phyloP scores from a whole-genome alignment of 2,329 filamentous ascomycete genomes.

The Pestalotiopsis fici region DNA sequence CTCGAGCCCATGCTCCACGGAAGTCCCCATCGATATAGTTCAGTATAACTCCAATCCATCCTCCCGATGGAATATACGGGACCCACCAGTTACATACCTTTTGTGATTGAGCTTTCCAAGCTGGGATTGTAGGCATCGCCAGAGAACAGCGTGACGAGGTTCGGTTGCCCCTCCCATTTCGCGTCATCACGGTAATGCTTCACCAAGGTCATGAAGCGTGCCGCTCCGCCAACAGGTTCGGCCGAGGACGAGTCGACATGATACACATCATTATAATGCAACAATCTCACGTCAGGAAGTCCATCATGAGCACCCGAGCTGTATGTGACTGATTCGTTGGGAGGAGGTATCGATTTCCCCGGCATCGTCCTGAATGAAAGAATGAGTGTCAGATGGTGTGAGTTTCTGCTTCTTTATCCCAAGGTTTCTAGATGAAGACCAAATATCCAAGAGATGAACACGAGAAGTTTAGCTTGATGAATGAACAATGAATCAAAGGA shows the following conservation, averaged over 20 bases:
- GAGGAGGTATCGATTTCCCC: conserved; percentile 27
- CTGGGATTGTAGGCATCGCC: conserved; percentile 93
- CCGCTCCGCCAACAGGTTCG: conserved; percentile 80
- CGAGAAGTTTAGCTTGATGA: no score
- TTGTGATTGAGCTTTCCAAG: conserved; percentile 85
- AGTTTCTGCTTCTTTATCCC: no score
- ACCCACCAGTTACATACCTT: conserved; percentile 52
- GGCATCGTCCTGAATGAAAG: neutral
- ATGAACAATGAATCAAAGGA: neutral
- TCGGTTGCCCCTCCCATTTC: conserved; percentile 63
- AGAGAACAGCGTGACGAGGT: conserved; percentile 79
- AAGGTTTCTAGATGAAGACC: neutral
- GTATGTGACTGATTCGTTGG: conserved; percentile 30
- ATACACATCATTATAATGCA: conserved; percentile 95
- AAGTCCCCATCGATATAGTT: no score
- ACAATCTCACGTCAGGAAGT: conserved; percentile 72
- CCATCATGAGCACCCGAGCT: conserved; percentile 30
- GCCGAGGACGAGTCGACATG: conserved; percentile 76
- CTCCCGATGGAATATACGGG: no score
- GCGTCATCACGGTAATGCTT: conserved; percentile 71
- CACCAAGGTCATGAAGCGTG: conserved; percentile 77
- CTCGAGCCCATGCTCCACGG: no score
- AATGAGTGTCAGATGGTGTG: no score
- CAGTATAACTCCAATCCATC: no score
- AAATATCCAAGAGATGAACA: no score